Evolutionary conservation across 2,329 filamentous ascomycete species (phyloP).

Genomic region (Emergomyces pasteurianus): DNA sequence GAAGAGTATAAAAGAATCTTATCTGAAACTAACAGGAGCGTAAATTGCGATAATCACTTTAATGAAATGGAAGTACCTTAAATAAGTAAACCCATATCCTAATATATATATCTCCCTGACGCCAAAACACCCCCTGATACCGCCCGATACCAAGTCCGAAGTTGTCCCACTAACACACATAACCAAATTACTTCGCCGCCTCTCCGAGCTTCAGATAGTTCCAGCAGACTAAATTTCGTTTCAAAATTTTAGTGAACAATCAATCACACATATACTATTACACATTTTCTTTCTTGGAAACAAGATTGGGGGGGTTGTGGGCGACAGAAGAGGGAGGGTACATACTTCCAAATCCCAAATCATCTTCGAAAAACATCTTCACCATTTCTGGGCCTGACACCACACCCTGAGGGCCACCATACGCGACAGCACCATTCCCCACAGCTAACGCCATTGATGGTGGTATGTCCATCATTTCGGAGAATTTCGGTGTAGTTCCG

Average conservation of each 20-base stretch:
- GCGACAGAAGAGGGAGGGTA: background rate
- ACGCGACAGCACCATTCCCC: conserved; percentile 54
- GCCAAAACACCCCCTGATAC: background rate
- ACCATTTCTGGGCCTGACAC: conserved; percentile 50
- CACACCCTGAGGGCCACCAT: conserved; percentile 43
- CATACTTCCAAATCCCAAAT: conserved; percentile 45
- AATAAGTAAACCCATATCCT: background rate
- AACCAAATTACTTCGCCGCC: background rate
- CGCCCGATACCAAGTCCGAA: background rate
- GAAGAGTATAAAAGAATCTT: no score
- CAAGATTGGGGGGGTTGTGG: no score
- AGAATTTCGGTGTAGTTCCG: conserved; percentile 32
- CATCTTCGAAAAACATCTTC: conserved; percentile 51
- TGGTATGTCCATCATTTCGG: conserved; percentile 40
- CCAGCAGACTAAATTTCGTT: conserved; percentile 22
- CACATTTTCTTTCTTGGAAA: no score
- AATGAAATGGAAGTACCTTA: background rate
- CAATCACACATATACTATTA: background rate
- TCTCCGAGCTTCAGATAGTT: conserved; percentile 9
- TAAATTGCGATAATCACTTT: background rate
- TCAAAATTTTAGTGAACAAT: background rate
- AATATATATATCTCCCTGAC: background rate
- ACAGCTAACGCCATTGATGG: conserved; percentile 58
- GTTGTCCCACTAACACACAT: background rate
- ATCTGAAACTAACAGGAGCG: background rate